phyloP scores from a whole-genome alignment of 495 filamentous ascomycete genomes.

The Aspergillus ostianus region DNA sequence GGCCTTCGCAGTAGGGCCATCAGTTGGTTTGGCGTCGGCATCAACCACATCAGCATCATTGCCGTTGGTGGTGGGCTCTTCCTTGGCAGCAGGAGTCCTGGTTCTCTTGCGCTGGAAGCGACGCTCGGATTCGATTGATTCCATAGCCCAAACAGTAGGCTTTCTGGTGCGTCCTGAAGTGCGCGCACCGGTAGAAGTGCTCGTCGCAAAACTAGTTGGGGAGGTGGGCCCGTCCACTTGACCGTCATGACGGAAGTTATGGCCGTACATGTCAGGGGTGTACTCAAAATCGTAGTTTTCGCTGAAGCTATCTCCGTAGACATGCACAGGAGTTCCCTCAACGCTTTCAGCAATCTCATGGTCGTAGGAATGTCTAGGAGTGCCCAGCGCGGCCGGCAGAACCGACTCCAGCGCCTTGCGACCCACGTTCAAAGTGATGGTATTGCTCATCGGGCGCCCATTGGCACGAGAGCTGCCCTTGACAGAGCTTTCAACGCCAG shows the following conservation, averaged over 20 bases:
- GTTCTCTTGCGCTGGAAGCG: constrained; percentile 21
- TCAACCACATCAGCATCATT: neutral
- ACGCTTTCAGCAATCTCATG: constrained; percentile 11
- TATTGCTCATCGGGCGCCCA: constrained; percentile 11
- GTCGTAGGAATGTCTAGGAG: neutral
- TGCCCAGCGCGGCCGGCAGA: constrained; percentile 1
- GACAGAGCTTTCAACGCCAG: neutral
- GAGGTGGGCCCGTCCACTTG: constrained; percentile 25
- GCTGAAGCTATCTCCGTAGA: constrained; percentile 13
- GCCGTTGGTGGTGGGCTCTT: constrained; percentile 1
- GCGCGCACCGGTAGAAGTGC: constrained; percentile 22
- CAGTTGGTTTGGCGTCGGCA: neutral
- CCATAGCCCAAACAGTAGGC: constrained; percentile 39
- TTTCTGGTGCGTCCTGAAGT: constrained; percentile 38
- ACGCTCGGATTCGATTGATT: constrained; percentile 32
- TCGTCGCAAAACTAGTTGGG: constrained; percentile 32
- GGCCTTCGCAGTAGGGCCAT: neutral
- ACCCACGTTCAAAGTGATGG: constrained; percentile 19
- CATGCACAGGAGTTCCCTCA: constrained; percentile 13
- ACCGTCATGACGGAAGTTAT: constrained; percentile 28
- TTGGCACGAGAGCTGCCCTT: neutral
- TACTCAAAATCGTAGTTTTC: constrained; percentile 21
- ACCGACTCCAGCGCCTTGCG: constrained; percentile 20
- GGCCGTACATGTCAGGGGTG: constrained; percentile 24
- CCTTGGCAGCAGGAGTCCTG: constrained; percentile 12